Base-by-base conservation (phyloP, 1,284 basidiomycete species). In the Xerocomus tenax region DNA sequence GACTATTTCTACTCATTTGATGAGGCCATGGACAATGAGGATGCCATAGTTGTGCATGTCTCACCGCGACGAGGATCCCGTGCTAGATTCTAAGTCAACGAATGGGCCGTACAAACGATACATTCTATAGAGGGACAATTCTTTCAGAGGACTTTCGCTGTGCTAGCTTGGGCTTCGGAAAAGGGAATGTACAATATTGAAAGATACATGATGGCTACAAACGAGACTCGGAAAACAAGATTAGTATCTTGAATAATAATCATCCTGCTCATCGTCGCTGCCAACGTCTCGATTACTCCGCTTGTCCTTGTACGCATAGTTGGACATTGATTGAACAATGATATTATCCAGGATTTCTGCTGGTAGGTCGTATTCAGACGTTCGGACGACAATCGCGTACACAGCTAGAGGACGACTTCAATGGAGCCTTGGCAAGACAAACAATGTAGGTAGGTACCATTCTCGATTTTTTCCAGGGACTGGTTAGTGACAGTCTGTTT, bases 401-500 rank as follows among this genome's bases (percentile, higher is more conserved):
- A 77, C 79, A 48, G 81, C 85, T 88, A 48, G 8, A 52, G 6
- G 30, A 38, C 53, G 23, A 10, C 46, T 43, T 55, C 26, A 57
- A 38, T 35, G n/a, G 50, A 29, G 21, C 7, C 9, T 23, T 2
- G 41, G 36, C 29, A 26, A 8, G 35, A 42, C 34, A 21, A 34
- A 4, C 19, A 40, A 41, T 10, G 41, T 35, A 26, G 43, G 9
- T 4, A 40, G 16, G 30, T 57, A 94, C 94, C 90, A 61, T 87
- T 82, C 75, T 98, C 95, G 50, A 98, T 95, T 71, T 98, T 98
- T 60, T 86, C 79, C 21, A 98, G 71, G 9, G 90, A 94, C 56
- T 89, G 81, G 4, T 77, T 71, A 0, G 94, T 95, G 36, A 96
- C 89, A 4, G 71, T 65, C 63, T 97, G 91, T 71, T 98, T 98